Evolutionary conservation across 345 rosid genomes (phyloP), one percentile per base, ranked within the genome.

Genomic region (Murraya koenigii): DNA sequence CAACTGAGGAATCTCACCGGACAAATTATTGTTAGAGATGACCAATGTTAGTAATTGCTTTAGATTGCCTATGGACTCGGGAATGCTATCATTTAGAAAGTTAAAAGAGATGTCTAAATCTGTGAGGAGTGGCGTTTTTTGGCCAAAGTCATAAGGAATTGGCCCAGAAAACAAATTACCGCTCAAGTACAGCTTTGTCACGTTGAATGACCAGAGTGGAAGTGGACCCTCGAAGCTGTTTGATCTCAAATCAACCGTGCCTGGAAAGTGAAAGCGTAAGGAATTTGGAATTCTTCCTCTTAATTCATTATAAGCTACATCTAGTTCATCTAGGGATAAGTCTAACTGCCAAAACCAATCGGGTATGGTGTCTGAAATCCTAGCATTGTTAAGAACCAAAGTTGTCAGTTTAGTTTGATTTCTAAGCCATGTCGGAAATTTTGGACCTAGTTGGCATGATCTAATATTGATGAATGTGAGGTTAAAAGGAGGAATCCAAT

Each of bases 381-480:
- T 72, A 10, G 61, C 79, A 64, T 79, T 79, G 3, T 66, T 20
- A 22, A 83, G 47, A 20, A 58, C 70, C 55, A 86, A 41, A 30
- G 13, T 32, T 3, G 1, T 6, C 6, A 81, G 44, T 32, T 74
- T 33, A 25, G 56, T 83, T 59, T 83, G 88, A 77, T 74, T 67
- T 79, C 78, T 69, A 23, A 85, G 81, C 88, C 88, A 85, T 4
- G 38, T 41, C 22, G 86, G 88, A 70, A 85, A 85, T 19, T 66
- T 58, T 13, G 84, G 84, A 39, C 84, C 82, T 35, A 85, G 26
- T 36, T 78, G 66, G n/a, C 85, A 82, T 6, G 82, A 80, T 19
- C 82, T 71, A 8, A 82, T 38, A 2, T 78, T 69, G 36, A 85
- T 60, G 70, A 35, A 64, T 13, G 26, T 56, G 62, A 78, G 77